Base-by-base conservation (phyloP, 495 filamentous ascomycete species). In the Penicillium diatomitis region DNA sequence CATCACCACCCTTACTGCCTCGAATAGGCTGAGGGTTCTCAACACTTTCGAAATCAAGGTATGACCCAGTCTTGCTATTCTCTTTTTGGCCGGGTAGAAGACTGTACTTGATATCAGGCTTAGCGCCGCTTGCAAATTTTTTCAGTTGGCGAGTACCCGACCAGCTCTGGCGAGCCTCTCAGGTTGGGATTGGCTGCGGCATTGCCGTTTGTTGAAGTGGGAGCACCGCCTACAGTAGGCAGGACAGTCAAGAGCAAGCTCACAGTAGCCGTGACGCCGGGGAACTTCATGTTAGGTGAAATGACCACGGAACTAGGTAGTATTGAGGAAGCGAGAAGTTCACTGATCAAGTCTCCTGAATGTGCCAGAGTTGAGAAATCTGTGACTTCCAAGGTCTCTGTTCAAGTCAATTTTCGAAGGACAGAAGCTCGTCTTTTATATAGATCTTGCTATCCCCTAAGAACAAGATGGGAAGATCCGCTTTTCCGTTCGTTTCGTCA, bases 11-110 rank as follows among this genome's bases (percentile, higher is more conserved):
- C 9, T 47, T 61, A 12, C 46, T 58, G 4, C 82, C 83, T n/a
- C 84, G 75, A 39, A 88, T 80, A 1, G 84, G 84, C 61, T 89
- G 83, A 3, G 84, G 84, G 8, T 81, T 78, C 9, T 77, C 68
- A 20, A 76, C 72, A 52, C 77, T 68, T 28, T 73, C 64, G 44
- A 88, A 84, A 54, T 88, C 77, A 0, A 88, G 74, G 44, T 78
- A 83, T 4, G 77, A 54, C 0, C 85, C 84, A 6, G 81, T 60
- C 2, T 79, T 67, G 2, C 73, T 66, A 41, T 80, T 73, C 4
- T 75, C 74, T 9, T 72, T 74, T 47, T 88, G 84, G 0, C 77
- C 81, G 3, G 73, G 60, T 6, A 74, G 69, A 29, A 78, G 62
- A 20, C 66, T 61, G 44, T 69, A 73, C 29, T 68, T 56, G 44